These are phyloP conservation scores for Phytopythium helicoides DNA, from an alignment of 352 stramenopile species.

Conservation along the genomic window DNA sequence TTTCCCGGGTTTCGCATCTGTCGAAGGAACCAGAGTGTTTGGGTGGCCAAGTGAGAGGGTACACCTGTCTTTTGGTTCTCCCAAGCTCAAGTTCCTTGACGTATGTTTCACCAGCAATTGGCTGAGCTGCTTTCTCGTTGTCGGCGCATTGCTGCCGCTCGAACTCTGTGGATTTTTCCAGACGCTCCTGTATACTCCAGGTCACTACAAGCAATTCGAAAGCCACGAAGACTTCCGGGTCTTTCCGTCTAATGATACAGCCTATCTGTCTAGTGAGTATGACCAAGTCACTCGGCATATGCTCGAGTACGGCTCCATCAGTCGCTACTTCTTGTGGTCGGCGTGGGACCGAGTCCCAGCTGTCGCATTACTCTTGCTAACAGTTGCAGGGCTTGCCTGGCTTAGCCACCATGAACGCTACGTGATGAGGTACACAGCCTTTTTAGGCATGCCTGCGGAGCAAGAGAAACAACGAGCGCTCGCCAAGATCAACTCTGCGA, in stretches of 20 bases:
- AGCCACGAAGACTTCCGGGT: slow-evolving; percentile 24
- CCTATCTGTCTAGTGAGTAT: background rate
- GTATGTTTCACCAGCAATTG: slow-evolving; percentile 46
- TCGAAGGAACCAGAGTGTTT: slow-evolving; percentile 32
- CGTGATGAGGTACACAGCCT: slow-evolving; percentile 31
- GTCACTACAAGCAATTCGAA: slow-evolving; percentile 26
- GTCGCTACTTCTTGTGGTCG: slow-evolving; percentile 46
- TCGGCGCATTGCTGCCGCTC: slow-evolving; percentile 44
- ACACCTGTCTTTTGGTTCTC: slow-evolving; percentile 11
- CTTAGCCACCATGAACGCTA: slow-evolving; percentile 33
- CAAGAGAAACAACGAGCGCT: slow-evolving; percentile 3
- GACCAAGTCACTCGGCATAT: slow-evolving; percentile 15
- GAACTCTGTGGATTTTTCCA: slow-evolving; percentile 51
- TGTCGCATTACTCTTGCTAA: slow-evolving; percentile 23
- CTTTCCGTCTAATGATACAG: slow-evolving; percentile 10
- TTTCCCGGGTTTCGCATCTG: slow-evolving; percentile 46
- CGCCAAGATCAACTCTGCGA: slow-evolving; percentile 16
- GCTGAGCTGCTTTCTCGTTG: slow-evolving; percentile 42
- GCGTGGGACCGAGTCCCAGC: slow-evolving; percentile 43
- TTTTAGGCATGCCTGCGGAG: slow-evolving; percentile 19
- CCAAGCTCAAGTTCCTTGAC: slow-evolving; percentile 6
- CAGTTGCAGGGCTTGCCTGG: slow-evolving; percentile 20
- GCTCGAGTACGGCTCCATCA: slow-evolving; percentile 39
- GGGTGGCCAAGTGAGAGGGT: slow-evolving; percentile 33
- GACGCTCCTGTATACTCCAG: slow-evolving; percentile 33